Percentiles rank a stretch among this genome's conserved stretches.
phyloP scores from a whole-genome alignment of 768 basidiomycete genomes.

The Rickenella mellea region DNA sequence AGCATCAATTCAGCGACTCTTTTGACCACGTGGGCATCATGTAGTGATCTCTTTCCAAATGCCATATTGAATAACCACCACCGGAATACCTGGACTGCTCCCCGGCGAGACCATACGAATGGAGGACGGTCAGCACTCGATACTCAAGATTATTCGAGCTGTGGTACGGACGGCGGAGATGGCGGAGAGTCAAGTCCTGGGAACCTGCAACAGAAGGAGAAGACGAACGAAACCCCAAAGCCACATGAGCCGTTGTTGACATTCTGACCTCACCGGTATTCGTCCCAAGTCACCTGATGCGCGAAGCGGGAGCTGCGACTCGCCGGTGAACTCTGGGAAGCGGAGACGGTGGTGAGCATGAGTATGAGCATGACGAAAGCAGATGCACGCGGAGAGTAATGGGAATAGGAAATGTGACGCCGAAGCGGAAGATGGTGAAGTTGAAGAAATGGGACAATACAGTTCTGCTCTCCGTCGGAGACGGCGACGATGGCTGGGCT shows the following conservation, averaged over 20 bases:
- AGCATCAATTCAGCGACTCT: too few species aligned
- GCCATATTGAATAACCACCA: too few species aligned
- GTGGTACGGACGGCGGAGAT: neutral
- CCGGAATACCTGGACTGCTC: too few species aligned
- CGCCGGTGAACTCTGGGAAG: neutral
- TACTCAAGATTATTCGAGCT: too few species aligned
- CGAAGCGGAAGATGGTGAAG: constrained; percentile 32
- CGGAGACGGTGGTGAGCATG: too few species aligned
- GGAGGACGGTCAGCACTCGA: too few species aligned
- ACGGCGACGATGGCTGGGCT: constrained; percentile 9
- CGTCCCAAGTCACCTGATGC: constrained; percentile 3
- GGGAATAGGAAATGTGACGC: neutral
- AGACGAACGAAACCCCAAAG: neutral
- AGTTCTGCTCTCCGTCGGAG: constrained; percentile 26
- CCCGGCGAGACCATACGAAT: too few species aligned
- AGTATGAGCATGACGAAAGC: neutral
- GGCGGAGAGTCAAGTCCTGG: neutral
- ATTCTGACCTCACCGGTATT: neutral
- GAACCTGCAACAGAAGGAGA: neutral
- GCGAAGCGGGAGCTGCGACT: neutral
- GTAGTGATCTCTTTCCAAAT: too few species aligned
- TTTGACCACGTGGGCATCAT: too few species aligned
- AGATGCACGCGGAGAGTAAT: constrained; percentile 1
- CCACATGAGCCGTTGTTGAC: neutral
- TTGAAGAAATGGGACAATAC: constrained; percentile 42